Evolutionary conservation across 495 filamentous ascomycete genomes (phyloP).

Genomic region (Saxophila tyrrhenica): DNA sequence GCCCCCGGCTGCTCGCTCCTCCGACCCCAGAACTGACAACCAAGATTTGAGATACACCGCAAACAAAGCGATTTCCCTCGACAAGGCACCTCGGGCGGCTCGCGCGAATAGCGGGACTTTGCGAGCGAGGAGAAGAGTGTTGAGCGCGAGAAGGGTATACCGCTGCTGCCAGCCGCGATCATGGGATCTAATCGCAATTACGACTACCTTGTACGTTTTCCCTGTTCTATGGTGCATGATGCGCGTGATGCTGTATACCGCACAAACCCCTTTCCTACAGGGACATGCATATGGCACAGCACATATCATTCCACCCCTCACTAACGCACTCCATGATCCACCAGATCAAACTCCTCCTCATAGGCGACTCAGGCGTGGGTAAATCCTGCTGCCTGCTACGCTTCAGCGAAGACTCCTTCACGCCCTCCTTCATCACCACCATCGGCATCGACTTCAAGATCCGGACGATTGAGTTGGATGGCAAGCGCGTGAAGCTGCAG

Average conservation of each 20-base stretch:
- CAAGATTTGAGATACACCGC: background rate
- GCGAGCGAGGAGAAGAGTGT: background rate
- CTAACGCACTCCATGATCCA: background rate
- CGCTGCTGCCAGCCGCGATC: background rate
- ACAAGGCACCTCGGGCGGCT: background rate
- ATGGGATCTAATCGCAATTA: conserved; percentile 62
- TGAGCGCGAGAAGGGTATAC: background rate
- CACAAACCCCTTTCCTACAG: background rate
- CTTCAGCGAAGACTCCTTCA: conserved; percentile 99
- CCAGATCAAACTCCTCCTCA: conserved; percentile 96
- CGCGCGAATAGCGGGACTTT: background rate
- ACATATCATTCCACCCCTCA: background rate
- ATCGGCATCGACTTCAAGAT: conserved; percentile 99
- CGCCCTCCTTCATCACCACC: conserved; percentile 96
- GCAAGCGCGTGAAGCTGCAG: conserved; percentile 95
- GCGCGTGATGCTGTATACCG: background rate
- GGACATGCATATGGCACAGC: background rate
- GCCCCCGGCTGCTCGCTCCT: background rate
- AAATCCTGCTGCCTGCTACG: conserved; percentile 97
- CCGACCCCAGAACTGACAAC: background rate
- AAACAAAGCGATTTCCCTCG: background rate
- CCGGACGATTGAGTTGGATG: conserved; percentile 93
- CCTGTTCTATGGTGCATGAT: background rate
- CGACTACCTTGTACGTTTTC: conserved; percentile 75
- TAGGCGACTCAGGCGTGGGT: conserved; percentile 94